Percentiles rank a stretch among this genome's conserved stretches.
These are phyloP conservation scores for Glycyrrhiza uralensis DNA, from an alignment of 306 rosid genomes.

Conservation along the genomic window DNA sequence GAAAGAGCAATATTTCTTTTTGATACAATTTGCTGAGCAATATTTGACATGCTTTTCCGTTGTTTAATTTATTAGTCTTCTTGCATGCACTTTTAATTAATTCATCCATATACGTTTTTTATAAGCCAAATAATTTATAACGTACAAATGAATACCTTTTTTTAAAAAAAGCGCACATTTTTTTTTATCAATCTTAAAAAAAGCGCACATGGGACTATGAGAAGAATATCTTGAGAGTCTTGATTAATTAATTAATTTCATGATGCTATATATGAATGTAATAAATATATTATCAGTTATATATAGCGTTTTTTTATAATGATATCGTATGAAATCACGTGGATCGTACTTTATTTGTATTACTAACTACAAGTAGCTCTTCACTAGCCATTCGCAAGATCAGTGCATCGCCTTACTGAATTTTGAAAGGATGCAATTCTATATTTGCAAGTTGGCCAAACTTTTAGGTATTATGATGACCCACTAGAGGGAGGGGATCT, in stretches of 20 bases:
- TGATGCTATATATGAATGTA: not conserved
- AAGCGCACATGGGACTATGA: not conserved
- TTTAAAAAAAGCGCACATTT: not conserved
- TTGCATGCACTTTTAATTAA: too few relatives aligned
- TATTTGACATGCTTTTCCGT: too few relatives aligned
- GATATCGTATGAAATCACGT: slow-evolving; percentile 26
- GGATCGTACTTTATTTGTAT: slow-evolving; percentile 18
- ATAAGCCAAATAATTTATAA: too few relatives aligned
- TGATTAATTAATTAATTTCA: slow-evolving; percentile 15
- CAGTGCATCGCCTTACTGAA: slow-evolving; percentile 15
- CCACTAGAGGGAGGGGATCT: slow-evolving; percentile 1
- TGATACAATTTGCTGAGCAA: too few relatives aligned
- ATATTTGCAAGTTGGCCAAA: slow-evolving; percentile 34
- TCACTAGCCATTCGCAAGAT: slow-evolving; percentile 1
- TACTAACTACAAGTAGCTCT: slow-evolving; percentile 21
- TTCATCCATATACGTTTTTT: too few relatives aligned
- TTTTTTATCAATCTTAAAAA: not conserved
- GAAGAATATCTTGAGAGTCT: slow-evolving; percentile 1
- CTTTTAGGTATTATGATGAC: slow-evolving; percentile 32
- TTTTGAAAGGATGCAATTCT: slow-evolving; percentile 10
- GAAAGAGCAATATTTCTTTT: too few relatives aligned
- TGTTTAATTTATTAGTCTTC: too few relatives aligned
- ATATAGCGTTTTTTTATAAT: slow-evolving; percentile 1
- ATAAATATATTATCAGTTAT: not conserved
- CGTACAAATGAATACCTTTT: not conserved